Evolutionary conservation across 495 filamentous ascomycete genomes (phyloP).

Genomic region (Neurospora sp.): DNA sequence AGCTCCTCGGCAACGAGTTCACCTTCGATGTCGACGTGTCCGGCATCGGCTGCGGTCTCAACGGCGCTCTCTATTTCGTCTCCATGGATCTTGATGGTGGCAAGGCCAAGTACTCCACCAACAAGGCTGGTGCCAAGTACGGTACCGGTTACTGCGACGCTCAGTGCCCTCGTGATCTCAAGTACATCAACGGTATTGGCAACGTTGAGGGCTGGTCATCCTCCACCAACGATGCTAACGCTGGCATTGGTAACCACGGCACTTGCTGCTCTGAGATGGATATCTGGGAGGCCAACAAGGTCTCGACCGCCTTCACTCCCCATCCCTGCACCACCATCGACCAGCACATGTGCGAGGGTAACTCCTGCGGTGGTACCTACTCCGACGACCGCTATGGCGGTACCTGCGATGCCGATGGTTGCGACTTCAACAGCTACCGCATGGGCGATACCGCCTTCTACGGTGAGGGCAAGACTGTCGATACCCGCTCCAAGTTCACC

Average conservation of each 20-base stretch:
- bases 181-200: slow-evolving; percentile 43
- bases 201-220: slow-evolving; percentile 52
- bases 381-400: slow-evolving; percentile 39
- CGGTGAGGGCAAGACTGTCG: slow-evolving; percentile 48
- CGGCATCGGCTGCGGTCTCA: slow-evolving; percentile 43
- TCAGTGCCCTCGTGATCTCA: slow-evolving; percentile 45
- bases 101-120: slow-evolving; percentile 36
- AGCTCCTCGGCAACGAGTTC: slow-evolving; percentile 47
- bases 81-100: slow-evolving; percentile 49
- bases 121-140: slow-evolving; percentile 52
- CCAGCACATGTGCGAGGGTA: slow-evolving; percentile 46
- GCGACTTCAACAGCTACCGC: slow-evolving; percentile 71
- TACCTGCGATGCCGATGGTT: slow-evolving; percentile 62
- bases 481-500: slow-evolving; percentile 58
- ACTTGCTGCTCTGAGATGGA: slow-evolving; percentile 69
- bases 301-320: slow-evolving; percentile 52
- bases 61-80: slow-evolving; percentile 51
- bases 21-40: slow-evolving; percentile 51
- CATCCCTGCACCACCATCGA: slow-evolving; percentile 53
- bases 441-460: slow-evolving; percentile 54
- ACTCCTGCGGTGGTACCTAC: slow-evolving; percentile 42
- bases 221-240: slow-evolving; percentile 49
- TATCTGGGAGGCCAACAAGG: slow-evolving; percentile 63
- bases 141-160: slow-evolving; percentile 49
- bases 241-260: slow-evolving; percentile 49